Evolutionary conservation across 306 rosid genomes (phyloP), one percentile per base, ranked within the genome.

Genomic region (Myrica gale): DNA sequence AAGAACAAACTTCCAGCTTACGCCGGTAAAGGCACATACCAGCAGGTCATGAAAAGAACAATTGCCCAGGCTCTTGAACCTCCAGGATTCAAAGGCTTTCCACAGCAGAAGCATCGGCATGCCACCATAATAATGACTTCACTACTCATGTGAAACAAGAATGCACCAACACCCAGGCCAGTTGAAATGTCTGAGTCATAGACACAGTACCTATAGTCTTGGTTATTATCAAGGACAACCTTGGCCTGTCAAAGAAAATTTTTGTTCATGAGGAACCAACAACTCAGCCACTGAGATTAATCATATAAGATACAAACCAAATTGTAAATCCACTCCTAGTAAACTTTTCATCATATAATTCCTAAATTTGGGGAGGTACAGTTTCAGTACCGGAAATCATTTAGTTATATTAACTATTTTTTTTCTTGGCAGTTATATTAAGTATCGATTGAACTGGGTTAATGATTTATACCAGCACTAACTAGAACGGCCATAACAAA

Each of bases 91-190:
- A 96, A 88, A 71, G 99, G 75, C 85, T 96, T 90, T 43, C 99
- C 98, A 1, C 97, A 92, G 56, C 99, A 96, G 88, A 96, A 96
- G 91, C 98, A 96, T 76, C 96, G 92, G 80, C 99, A 92, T 74
- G 92, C 93, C 51, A 69, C 95, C 99, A 96, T 96, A 78, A 96
- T 74, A 70, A 89, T 44, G 76, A 83, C 55, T 82, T 96, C 98
- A 80, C 97, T 82, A 21, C 80, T 79, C 93, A 96, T 3, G 77
- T 92, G 92, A 83, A 92, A 89, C 71, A 96, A 82, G 78, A 96
- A 90, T 74, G 99, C 96, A 72, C 98, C 99, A 12, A 90, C 98
- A n/a, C 99, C 99, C 4, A 77, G 89, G 72, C 98, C 97, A 17
- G 99, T 92, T 69, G 99, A 74, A 73, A 92, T 85, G 77, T 96